A percentile compares a stretch with the other conserved stretches of the same genome.
These are phyloP conservation scores for Pythium biforme DNA, from an alignment of 352 stramenopile genomes.

Conservation along the genomic window DNA sequence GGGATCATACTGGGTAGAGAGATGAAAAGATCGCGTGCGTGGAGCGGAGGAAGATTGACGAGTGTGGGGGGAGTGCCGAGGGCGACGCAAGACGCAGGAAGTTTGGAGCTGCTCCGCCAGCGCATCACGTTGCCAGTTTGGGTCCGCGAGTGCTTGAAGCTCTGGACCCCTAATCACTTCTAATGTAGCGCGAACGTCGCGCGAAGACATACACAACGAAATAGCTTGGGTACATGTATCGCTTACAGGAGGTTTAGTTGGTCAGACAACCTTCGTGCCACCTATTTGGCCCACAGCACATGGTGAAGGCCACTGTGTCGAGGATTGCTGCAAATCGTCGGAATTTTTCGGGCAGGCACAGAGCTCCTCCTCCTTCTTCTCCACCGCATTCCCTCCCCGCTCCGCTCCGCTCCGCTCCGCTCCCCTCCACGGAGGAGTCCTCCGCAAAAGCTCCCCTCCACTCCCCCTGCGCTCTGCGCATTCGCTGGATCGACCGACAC, in stretches of 20 bases:
- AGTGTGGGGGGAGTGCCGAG: not conserved
- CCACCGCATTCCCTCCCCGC: not conserved
- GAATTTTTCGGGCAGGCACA: not conserved
- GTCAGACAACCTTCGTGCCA: not conserved
- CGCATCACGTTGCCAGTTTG: not conserved
- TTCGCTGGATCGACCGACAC: not conserved
- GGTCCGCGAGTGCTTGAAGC: not conserved
- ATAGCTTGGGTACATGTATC: conserved; percentile 4
- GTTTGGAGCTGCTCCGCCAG: no score
- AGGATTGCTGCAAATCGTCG: not conserved
- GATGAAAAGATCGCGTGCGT: no score
- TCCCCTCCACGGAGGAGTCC: no score
- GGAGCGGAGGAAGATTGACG: not conserved
- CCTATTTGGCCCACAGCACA: not conserved
- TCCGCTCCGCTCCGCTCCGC: not conserved
- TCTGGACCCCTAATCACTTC: conserved; percentile 2
- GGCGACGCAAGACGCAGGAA: no score
- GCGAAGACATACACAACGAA: not conserved
- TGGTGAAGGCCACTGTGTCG: not conserved
- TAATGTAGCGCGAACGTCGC: conserved; percentile 1
- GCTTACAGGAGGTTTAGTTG: not conserved
- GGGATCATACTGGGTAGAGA: conserved; percentile 2
- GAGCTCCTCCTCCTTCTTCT: not conserved
- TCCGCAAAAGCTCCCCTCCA: no score
- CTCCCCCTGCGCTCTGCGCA: not conserved